Evolutionary conservation across 2,329 filamentous ascomycete species (phyloP), one percentile per base, ranked within the genome.

Genomic region (Epichloe uncinata): DNA sequence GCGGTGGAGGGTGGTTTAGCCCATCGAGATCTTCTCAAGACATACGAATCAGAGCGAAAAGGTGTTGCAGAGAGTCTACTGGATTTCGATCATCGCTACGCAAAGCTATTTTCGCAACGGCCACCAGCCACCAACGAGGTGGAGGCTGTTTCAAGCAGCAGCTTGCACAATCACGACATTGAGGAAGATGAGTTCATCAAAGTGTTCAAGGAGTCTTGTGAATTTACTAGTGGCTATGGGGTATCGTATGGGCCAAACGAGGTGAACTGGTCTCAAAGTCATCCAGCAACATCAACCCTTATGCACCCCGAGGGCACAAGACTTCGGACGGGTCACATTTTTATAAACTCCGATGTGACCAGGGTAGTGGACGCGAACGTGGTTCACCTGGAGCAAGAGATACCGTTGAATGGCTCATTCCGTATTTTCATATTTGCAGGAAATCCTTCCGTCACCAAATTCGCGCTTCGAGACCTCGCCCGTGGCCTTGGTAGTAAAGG

Each of bases 161-260:
- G 60, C 16, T 55, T 62, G 34, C 9, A n/a, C 8, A 60, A 62
- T 41, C 59, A 57, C 15, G 52, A 60, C 12, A 56, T 61, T 34
- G 59, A 58, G 33, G 73, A 80, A 44, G 90, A 90, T 60, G 81
- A 85, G 11, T 95, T 96, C 63, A 80, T 95, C 62, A 84, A 84
- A 69, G 88, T 84, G 0, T 95, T 95, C 74, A 95, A 95, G 65
- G 86, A 87, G 51, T 81, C 82, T 33, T 95, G 89, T 72, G 88
- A 93, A 61, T 95, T 95, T 66, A 95, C 89, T 11, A 89, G 85
- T 55, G 90, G 90, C 51, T 95, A 95, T 63, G 90, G 90, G 53
- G 88, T 95, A 20, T 84, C 82, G 33, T 95, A 95, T 70, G 77
- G 82, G 55, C 75, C 84, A 49, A 96, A 95, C 67, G 68, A 78